Evolutionary conservation across 2,329 filamentous ascomycete genomes (phyloP).

Genomic region (Aspergillus tanneri): DNA sequence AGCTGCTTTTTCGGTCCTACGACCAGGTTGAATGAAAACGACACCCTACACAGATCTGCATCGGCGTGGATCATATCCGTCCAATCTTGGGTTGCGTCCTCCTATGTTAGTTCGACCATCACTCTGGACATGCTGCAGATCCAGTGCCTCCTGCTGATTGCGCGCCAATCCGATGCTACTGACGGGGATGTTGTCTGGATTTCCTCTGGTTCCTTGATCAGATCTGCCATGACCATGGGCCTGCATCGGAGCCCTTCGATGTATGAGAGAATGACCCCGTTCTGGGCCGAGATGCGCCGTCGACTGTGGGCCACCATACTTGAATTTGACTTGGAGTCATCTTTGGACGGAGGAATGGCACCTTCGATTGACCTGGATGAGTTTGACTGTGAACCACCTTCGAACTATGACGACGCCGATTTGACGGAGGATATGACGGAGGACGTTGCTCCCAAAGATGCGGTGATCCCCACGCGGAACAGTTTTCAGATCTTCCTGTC

Average conservation of each 20-base stretch:
- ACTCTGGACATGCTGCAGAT: slow-evolving; percentile 35
- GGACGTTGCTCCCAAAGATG: slow-evolving; percentile 20
- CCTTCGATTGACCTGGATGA: slow-evolving; percentile 37
- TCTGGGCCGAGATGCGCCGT: slow-evolving; percentile 47
- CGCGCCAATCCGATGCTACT: slow-evolving; percentile 31
- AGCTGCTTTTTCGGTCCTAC: slow-evolving; percentile 42
- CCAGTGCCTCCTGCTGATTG: slow-evolving; percentile 35
- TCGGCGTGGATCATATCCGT: slow-evolving; percentile 42
- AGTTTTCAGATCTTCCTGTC: slow-evolving; percentile 31
- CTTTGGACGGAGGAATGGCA: slow-evolving; percentile 35
- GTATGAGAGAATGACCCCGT: slow-evolving; percentile 36
- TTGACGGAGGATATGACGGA: slow-evolving; percentile 29
- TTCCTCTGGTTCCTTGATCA: slow-evolving; percentile 40
- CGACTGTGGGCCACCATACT: slow-evolving; percentile 48
- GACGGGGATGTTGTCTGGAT: slow-evolving; percentile 39
- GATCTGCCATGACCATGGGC: slow-evolving; percentile 45
- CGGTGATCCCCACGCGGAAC: slow-evolving; percentile 23
- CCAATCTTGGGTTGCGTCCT: slow-evolving; percentile 35
- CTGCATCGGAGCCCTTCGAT: slow-evolving; percentile 41
- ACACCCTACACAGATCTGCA: slow-evolving; percentile 49
- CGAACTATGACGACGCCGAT: slow-evolving; percentile 41
- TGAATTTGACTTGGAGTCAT: slow-evolving; percentile 42
- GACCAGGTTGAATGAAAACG: slow-evolving; percentile 22
- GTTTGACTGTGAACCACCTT: slow-evolving; percentile 38
- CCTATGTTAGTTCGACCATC: slow-evolving; percentile 32